A percentile compares a stretch with the other conserved stretches of the same genome.
These are phyloP conservation scores for Pythium rhizo-oryzae DNA, from an alignment of 352 stramenopile species.

Conservation along the genomic window DNA sequence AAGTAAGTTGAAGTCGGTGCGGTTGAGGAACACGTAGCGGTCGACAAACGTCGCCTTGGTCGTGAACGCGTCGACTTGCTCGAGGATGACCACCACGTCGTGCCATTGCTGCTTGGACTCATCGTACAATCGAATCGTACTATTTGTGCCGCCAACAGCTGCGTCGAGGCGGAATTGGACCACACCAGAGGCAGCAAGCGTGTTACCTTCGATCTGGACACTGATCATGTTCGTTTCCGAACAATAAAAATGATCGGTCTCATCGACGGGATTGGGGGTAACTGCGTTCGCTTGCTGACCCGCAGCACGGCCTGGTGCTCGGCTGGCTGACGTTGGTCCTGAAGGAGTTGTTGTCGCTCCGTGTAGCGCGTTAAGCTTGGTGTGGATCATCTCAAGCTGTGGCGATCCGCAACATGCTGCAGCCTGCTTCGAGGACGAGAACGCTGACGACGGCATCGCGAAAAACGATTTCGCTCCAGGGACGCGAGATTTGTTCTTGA, in stretches of 20 bases:
- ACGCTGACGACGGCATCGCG: conserved; percentile 39
- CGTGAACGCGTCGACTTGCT: conserved; percentile 64
- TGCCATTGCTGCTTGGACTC: conserved; percentile 73
- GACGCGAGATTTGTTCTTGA: conserved; percentile 53
- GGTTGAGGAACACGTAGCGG: conserved; percentile 79
- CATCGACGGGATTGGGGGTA: conserved; percentile 37
- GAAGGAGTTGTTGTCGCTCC: conserved; percentile 42
- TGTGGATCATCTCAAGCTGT: conserved; percentile 73
- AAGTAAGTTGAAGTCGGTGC: conserved; percentile 59
- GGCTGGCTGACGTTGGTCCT: conserved; percentile 7
- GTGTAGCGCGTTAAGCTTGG: conserved; percentile 66
- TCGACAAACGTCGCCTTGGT: conserved; percentile 85
- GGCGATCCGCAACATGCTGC: conserved; percentile 54
- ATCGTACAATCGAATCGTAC: conserved; percentile 70
- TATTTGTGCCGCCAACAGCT: conserved; percentile 58
- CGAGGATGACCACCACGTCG: conserved; percentile 73
- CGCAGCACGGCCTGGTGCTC: no score
- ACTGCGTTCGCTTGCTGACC: not conserved
- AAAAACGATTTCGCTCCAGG: conserved; percentile 69
- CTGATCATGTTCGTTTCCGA: conserved; percentile 67
- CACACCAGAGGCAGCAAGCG: conserved; percentile 46
- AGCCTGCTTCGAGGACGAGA: conserved; percentile 42
- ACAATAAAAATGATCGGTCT: conserved; percentile 69
- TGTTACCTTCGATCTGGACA: conserved; percentile 71
- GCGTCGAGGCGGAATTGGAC: conserved; percentile 62